Evolutionary conservation across 257 asterid species (phyloP).

Genomic region (Buddleja alternifolia): DNA sequence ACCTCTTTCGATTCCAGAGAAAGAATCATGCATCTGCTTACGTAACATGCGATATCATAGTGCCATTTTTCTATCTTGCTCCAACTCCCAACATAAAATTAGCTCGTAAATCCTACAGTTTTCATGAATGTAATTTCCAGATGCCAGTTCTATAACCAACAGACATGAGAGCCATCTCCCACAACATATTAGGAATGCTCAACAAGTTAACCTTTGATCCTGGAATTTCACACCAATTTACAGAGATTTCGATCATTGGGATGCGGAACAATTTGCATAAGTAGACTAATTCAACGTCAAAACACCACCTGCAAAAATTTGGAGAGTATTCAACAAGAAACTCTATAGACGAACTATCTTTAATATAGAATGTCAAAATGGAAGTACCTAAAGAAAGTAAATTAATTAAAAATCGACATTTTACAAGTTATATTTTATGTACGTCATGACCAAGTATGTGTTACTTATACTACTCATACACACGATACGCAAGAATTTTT

Average conservation of each 20-base stretch:
- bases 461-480: no score
- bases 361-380: no score
- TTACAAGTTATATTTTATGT: no score
- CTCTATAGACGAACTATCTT: neutral
- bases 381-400: no score
- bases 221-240: conserved; percentile 88
- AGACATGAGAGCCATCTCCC: conserved; percentile 98
- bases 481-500: no score
- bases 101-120: conserved; percentile 6
- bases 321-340: neutral
- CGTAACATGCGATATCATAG: conserved; percentile 9
- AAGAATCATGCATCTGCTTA: conserved; percentile 12
- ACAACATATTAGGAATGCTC: conserved; percentile 92
- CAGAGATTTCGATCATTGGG: conserved; percentile 85
- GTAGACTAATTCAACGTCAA: conserved; percentile 91
- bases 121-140: conserved; percentile 76
- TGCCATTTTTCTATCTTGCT: conserved; percentile 3
- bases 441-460: no score
- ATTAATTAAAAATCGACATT: no score
- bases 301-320: conserved; percentile 79
- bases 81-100: conserved; percentile 8
- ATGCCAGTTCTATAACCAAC: conserved; percentile 83
- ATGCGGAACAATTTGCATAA: conserved; percentile 68
- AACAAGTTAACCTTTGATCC: conserved; percentile 88
- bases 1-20: no score